These are phyloP conservation scores for Amanita pallidorosea DNA, from an alignment of 768 basidiomycete genomes.

Conservation along the genomic window DNA sequence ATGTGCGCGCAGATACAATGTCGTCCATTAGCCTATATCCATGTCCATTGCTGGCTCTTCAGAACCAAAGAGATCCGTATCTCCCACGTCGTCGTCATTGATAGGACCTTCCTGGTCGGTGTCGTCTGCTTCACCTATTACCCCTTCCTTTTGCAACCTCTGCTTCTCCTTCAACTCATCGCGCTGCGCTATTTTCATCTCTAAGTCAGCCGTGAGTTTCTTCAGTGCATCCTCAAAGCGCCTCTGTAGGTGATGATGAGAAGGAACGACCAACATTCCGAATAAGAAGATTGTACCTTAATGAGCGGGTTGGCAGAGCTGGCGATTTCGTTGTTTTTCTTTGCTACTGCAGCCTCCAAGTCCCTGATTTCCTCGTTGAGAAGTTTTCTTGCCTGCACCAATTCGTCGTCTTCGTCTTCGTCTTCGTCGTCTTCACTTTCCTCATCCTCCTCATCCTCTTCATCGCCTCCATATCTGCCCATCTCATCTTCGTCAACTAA, in stretches of 20 bases:
- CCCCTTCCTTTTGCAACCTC: slow-evolving; percentile 61
- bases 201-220: slow-evolving; percentile 79
- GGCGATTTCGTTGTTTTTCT: slow-evolving; percentile 76
- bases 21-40: slow-evolving; percentile 20
- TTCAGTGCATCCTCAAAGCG: slow-evolving; percentile 89
- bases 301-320: slow-evolving; percentile 83
- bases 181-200: slow-evolving; percentile 71
- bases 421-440: slow-evolving; percentile 66
- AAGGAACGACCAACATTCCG: not conserved
- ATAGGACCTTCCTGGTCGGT: slow-evolving; percentile 25
- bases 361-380: slow-evolving; percentile 86
- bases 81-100: slow-evolving; percentile 20
- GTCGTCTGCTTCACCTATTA: slow-evolving; percentile 28
- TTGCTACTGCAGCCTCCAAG: slow-evolving; percentile 76
- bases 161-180: slow-evolving; percentile 75
- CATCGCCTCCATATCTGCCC: slow-evolving; percentile 49
- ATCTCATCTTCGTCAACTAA: slow-evolving; percentile 47
- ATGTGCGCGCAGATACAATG: not conserved
- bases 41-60: slow-evolving; percentile 28
- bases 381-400: slow-evolving; percentile 64
- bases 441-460: slow-evolving; percentile 52
- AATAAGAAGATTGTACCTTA: slow-evolving; percentile 34
- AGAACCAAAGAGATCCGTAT: slow-evolving; percentile 36
- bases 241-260: slow-evolving; percentile 35
- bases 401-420: slow-evolving; percentile 79